phyloP scores from a whole-genome alignment of 2,329 filamentous ascomycete genomes.

The Fusarium acutatum region DNA sequence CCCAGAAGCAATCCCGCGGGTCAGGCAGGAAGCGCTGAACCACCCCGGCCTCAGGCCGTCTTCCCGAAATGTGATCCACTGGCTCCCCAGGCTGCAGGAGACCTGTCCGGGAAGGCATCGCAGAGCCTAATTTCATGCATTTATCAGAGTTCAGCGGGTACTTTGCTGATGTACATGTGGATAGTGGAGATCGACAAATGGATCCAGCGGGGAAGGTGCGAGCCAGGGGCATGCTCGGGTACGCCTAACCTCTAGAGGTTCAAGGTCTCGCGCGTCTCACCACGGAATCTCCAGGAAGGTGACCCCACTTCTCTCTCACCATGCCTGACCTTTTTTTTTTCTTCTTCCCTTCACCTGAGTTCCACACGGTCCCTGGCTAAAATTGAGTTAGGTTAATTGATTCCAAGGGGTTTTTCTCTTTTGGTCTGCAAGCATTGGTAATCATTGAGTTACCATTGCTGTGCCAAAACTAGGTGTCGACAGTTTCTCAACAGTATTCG shows the following conservation, averaged over 20 bases:
- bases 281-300: constrained; percentile 37
- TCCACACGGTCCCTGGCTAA: constrained; percentile 27
- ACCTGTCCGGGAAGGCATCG: not conserved
- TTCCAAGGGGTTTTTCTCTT: not conserved
- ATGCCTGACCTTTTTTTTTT: constrained; percentile 15
- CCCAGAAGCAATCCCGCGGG: constrained; percentile 34
- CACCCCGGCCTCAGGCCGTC: constrained; percentile 15
- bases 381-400: constrained; percentile 1
- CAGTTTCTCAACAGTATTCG: not conserved
- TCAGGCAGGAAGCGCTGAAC: constrained; percentile 25
- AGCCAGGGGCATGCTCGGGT: constrained; percentile 36
- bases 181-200: constrained; percentile 5
- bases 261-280: constrained; percentile 41
- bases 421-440: constrained; percentile 10
- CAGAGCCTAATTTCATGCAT: constrained; percentile 21
- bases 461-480: not conserved
- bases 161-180: not conserved
- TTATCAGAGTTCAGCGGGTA: constrained; percentile 15
- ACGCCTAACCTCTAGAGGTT: constrained; percentile 44
- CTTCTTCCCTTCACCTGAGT: constrained; percentile 9
- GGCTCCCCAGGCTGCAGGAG: constrained; percentile 25
- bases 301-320: constrained; percentile 20
- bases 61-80: constrained; percentile 21
- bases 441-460: not conserved
- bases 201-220: constrained; percentile 24